These are phyloP conservation scores for Trichoderma koningiopsis DNA, from an alignment of 2,329 filamentous ascomycete species.

Conservation along the genomic window DNA sequence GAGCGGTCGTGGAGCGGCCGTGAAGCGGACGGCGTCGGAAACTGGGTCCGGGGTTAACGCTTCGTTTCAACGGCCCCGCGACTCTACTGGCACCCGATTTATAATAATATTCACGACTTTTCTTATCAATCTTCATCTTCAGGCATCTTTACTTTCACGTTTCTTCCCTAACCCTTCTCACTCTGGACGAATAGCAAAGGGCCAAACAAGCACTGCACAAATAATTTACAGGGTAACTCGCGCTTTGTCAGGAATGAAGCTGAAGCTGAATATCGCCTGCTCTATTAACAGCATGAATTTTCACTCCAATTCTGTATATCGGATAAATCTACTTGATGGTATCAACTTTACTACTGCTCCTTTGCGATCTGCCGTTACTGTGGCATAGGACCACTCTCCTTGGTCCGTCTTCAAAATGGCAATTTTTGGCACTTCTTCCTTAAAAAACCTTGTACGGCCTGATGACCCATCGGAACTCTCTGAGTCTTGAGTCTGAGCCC, in stretches of 20 bases:
- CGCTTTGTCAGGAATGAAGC: not conserved
- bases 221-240: not conserved
- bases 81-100: not conserved
- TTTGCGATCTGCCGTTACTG: not conserved
- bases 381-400: not conserved
- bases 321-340: not conserved
- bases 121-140: not conserved
- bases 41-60: not conserved
- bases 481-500: not conserved
- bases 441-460: not conserved
- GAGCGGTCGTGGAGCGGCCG: not conserved
- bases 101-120: not conserved
- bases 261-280: not conserved
- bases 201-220: not conserved
- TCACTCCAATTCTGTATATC: not conserved
- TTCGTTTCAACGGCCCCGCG: not conserved
- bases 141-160: not conserved
- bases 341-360: not conserved
- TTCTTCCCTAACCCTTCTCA: not conserved
- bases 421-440: not conserved
- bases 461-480: not conserved
- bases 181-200: not conserved
- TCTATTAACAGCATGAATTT: not conserved
- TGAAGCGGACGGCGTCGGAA: not conserved
- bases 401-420: not conserved